phyloP scores from a whole-genome alignment of 179 eudicot species.

The Sideroxylon spinosum region DNA sequence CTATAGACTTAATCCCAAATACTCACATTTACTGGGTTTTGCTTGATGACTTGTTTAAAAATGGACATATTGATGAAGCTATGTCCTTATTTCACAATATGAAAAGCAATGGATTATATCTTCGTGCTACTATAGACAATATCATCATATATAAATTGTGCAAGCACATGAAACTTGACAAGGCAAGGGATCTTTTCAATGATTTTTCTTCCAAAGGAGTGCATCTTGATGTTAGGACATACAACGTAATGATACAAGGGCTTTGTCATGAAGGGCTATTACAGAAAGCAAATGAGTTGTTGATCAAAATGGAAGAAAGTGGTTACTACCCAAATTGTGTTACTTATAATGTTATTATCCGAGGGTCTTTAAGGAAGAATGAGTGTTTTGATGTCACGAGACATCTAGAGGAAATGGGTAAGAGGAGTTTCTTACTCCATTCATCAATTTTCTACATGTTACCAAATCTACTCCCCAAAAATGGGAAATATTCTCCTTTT shows the following conservation, averaged over 20 bases:
- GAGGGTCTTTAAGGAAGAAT: not conserved
- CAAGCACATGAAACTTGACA: not conserved
- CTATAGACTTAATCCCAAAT: not conserved
- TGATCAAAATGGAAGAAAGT: not conserved
- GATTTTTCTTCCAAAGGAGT: conserved; percentile 1
- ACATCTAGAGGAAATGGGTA: too few species aligned
- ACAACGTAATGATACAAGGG: conserved; percentile 2
- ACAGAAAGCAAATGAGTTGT: too few species aligned
- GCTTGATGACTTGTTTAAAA: not conserved
- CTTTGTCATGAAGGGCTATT: too few species aligned
- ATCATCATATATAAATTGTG: not conserved
- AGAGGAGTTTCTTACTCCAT: too few species aligned
- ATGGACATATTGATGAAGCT: not conserved
- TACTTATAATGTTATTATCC: conserved; percentile 1
- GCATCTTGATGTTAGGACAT: conserved; percentile 13
- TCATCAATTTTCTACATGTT: too few species aligned
- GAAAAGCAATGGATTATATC: not conserved
- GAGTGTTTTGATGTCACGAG: too few species aligned
- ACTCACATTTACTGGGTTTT: not conserved
- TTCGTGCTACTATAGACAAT: not conserved
- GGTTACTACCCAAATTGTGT: conserved; percentile 15
- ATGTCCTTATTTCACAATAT: not conserved
- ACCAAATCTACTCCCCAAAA: too few species aligned
- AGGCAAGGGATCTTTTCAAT: conserved; percentile 10
- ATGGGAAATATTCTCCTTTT: too few species aligned